These are phyloP conservation scores for Fusarium falciforme DNA, from an alignment of 2,329 filamentous ascomycete genomes.

Conservation along the genomic window DNA sequence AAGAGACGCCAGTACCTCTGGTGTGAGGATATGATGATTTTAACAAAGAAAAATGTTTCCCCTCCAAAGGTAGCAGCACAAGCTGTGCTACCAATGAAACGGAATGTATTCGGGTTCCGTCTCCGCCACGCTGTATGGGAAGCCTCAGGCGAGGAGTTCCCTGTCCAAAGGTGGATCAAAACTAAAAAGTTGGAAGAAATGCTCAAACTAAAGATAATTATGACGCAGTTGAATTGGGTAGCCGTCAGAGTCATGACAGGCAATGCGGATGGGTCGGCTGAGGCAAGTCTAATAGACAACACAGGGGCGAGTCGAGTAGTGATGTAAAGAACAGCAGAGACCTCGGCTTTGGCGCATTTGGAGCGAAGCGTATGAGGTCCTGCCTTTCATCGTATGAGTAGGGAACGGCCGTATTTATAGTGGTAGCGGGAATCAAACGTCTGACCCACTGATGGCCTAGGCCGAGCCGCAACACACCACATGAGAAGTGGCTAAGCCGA, in stretches of 20 bases:
- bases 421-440: not conserved
- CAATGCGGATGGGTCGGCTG: not conserved
- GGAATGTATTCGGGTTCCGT: not conserved
- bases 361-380: not conserved
- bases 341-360: not conserved
- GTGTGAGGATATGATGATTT: not conserved
- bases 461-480: not conserved
- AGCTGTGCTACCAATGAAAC: not conserved
- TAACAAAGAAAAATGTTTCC: not conserved
- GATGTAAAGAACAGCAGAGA: not conserved
- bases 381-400: not conserved
- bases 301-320: not conserved
- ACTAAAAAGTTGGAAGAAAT: not conserved
- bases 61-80: not conserved
- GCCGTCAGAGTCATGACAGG: not conserved
- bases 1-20: not conserved
- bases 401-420: not conserved
- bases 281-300: not conserved
- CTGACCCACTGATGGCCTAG: not conserved
- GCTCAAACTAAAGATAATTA: not conserved
- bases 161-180: not conserved
- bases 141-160: not conserved
- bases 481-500: not conserved
- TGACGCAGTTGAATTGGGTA: not conserved
- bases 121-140: not conserved